These are phyloP conservation scores for Maudiozyma pseudohumilis DNA, from an alignment of 805 yeast genomes.

Conservation along the genomic window DNA sequence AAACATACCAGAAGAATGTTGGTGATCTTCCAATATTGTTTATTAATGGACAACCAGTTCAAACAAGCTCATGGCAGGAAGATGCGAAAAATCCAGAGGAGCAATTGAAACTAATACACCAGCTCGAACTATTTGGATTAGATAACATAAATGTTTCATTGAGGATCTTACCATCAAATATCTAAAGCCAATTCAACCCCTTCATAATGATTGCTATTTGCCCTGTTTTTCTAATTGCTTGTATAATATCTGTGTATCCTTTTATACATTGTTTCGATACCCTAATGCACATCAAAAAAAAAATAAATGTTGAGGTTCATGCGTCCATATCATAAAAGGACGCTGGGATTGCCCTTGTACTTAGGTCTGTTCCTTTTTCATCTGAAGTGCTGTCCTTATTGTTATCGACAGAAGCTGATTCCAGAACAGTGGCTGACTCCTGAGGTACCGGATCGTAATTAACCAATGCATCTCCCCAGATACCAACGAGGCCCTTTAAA, in stretches of 20 bases:
- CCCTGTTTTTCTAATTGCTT: too few species aligned
- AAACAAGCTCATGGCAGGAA: constrained; percentile 9
- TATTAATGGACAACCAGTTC: constrained; percentile 18
- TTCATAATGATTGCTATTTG: not conserved
- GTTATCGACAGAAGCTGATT: not conserved
- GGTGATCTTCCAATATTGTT: constrained; percentile 14
- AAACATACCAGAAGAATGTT: not conserved
- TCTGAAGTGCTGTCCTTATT: constrained; percentile 3
- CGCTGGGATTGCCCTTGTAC: not conserved
- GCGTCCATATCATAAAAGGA: constrained; percentile 6
- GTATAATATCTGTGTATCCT: not conserved
- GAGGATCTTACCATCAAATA: constrained; percentile 18
- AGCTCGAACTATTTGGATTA: constrained; percentile 10
- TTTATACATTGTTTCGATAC: not conserved
- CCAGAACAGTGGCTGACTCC: not conserved
- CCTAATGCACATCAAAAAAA: not conserved
- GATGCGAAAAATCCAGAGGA: constrained; percentile 10
- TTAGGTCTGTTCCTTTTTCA: not conserved
- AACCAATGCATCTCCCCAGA: constrained; percentile 47
- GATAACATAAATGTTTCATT: constrained; percentile 13
- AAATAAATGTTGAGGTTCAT: not conserved
- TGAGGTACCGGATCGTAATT: constrained; percentile 8
- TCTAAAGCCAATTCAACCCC: constrained; percentile 8
- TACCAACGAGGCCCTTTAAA: constrained; percentile 45
- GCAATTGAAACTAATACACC: constrained; percentile 10